Evolutionary conservation across 176 grass and related monocot genomes (phyloP).

Genomic region (Tuctoria greenei): DNA sequence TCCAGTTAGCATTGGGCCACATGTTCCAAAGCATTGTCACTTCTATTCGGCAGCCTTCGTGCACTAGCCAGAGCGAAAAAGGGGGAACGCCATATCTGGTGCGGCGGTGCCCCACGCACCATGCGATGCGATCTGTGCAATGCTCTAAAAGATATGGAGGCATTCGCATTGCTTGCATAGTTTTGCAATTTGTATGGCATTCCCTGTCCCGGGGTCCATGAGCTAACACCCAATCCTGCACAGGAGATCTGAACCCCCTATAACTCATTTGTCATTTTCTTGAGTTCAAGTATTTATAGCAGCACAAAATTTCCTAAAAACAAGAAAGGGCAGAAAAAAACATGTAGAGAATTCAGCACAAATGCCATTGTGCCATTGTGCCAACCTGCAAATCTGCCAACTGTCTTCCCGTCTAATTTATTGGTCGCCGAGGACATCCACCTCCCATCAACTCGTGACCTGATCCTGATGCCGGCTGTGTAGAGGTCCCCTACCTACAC

Average conservation of each 20-base stretch:
- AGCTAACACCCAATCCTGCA: neutral
- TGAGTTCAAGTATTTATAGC: neutral
- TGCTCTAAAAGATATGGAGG: neutral
- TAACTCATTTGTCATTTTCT: neutral
- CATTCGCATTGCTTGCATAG: neutral
- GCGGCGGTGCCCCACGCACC: constrained; percentile 30
- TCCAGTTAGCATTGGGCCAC: constrained; percentile 52
- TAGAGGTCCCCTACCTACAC: constrained; percentile 11
- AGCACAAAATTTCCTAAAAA: neutral
- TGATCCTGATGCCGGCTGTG: neutral
- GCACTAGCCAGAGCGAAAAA: constrained; percentile 14
- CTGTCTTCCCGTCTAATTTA: neutral
- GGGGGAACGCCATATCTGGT: constrained; percentile 7
- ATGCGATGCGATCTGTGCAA: neutral
- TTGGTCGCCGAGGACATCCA: neutral
- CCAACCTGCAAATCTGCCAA: constrained; percentile 4
- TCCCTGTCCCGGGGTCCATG: neutral
- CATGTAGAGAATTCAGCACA: neutral
- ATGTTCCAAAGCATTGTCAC: constrained; percentile 20
- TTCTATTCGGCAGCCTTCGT: constrained; percentile 35
- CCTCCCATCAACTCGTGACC: constrained; percentile 17
- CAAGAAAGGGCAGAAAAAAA: neutral
- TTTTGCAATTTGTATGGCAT: neutral
- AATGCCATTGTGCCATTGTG: neutral
- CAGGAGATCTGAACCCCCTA: neutral